These are phyloP conservation scores for Vitis amurensis DNA, from an alignment of 164 flowering plant genomes.

Conservation along the genomic window DNA sequence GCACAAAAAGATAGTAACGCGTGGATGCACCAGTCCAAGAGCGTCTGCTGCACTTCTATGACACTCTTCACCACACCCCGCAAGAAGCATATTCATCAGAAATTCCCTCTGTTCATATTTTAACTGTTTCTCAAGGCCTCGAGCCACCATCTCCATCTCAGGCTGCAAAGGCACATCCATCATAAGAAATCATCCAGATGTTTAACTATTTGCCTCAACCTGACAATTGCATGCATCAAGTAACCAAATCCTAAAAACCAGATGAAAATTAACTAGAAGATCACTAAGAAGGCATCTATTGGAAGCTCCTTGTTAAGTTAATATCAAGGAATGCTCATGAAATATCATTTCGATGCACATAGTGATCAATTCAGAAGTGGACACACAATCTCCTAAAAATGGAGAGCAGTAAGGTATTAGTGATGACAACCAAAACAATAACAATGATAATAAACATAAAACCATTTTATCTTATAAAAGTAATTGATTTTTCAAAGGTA, in stretches of 20 bases:
- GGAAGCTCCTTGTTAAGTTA: neutral
- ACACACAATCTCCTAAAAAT: too few relatives aligned
- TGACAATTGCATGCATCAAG: neutral
- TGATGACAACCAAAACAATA: too few relatives aligned
- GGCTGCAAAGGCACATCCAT: slow-evolving; percentile 56
- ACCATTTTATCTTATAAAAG: too few relatives aligned
- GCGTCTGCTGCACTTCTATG: slow-evolving; percentile 70
- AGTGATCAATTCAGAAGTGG: too few relatives aligned
- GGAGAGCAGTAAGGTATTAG: too few relatives aligned
- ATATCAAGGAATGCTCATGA: too few relatives aligned
- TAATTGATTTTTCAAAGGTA: too few relatives aligned
- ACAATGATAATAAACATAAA: too few relatives aligned
- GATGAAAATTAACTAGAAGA: neutral
- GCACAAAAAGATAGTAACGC: neutral
- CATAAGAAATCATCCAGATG: neutral
- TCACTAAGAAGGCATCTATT: neutral
- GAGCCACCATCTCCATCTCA: slow-evolving; percentile 98
- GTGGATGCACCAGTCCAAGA: slow-evolving; percentile 61
- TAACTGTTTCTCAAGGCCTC: slow-evolving; percentile 70
- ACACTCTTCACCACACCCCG: slow-evolving; percentile 46
- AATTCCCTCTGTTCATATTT: slow-evolving; percentile 65
- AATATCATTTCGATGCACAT: too few relatives aligned
- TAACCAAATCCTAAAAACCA: neutral
- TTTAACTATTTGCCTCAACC: neutral
- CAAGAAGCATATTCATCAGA: slow-evolving; percentile 45